phyloP scores from a whole-genome alignment of 2,329 filamentous ascomycete genomes.

The Cytospora schulzeri region DNA sequence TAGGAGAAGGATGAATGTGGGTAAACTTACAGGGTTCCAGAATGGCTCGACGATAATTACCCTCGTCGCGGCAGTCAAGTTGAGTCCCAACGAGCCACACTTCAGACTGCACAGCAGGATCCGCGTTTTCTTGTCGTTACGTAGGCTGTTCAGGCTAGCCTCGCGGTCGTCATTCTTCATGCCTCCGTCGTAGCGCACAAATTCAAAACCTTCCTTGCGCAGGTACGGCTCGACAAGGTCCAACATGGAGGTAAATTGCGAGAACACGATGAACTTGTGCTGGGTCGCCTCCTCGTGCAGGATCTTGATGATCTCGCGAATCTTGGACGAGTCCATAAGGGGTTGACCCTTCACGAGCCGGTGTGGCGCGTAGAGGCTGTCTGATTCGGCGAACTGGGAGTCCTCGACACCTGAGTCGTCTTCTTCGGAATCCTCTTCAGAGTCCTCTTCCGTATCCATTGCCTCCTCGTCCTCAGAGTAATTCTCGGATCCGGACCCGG shows the following conservation, averaged over 20 bases:
- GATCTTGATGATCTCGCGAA: conserved; percentile 80
- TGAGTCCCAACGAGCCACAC: conserved; percentile 89
- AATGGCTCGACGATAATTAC: conserved; percentile 97
- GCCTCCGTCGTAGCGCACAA: conserved; percentile 88
- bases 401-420: conserved; percentile 42
- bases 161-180: conserved; percentile 95
- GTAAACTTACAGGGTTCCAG: conserved; percentile 82
- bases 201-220: conserved; percentile 70
- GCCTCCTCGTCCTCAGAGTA: conserved; percentile 1
- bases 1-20: not conserved
- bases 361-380: conserved; percentile 13
- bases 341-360: conserved; percentile 5
- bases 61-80: conserved; percentile 88
- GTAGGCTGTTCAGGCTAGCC: conserved; percentile 75
- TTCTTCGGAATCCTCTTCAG: not conserved
- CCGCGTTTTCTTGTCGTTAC: conserved; percentile 73
- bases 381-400: conserved; percentile 40
- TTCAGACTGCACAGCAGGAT: conserved; percentile 92
- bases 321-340: conserved; percentile 81
- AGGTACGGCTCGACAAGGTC: conserved; percentile 95
- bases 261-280: conserved; percentile 98
- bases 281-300: conserved; percentile 75
- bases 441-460: not conserved
- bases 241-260: conserved; percentile 97
- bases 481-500: conserved; percentile 27